Evolutionary conservation across 1,139 yeast genomes (phyloP).

Genomic region (Yamadazyma aaseri): DNA sequence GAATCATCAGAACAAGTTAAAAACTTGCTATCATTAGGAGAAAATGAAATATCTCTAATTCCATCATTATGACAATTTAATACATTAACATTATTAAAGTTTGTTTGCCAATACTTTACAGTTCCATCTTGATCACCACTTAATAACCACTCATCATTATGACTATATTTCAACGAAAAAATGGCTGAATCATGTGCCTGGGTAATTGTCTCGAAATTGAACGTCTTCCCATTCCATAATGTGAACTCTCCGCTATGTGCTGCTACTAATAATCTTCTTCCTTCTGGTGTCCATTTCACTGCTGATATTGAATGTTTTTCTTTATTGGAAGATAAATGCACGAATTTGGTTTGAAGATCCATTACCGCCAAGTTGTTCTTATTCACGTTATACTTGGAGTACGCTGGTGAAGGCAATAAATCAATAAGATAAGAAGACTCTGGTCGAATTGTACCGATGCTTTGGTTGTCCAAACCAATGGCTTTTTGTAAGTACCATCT

Average conservation of each 20-base stretch:
- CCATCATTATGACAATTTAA: slow-evolving; percentile 79
- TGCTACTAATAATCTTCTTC: slow-evolving; percentile 84
- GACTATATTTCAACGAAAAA: slow-evolving; percentile 75
- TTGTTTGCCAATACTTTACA: slow-evolving; percentile 96
- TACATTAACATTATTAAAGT: slow-evolving; percentile 91
- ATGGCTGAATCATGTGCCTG: slow-evolving; percentile 97
- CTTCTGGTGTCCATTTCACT: slow-evolving; percentile 96
- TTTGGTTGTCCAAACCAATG: slow-evolving; percentile 48
- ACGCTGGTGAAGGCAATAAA: slow-evolving; percentile 69
- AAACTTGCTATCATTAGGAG: slow-evolving; percentile 88
- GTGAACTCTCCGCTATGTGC: slow-evolving; percentile 95
- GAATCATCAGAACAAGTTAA: slow-evolving; percentile 93
- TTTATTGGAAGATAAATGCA: slow-evolving; percentile 87
- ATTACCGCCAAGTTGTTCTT: slow-evolving; percentile 46
- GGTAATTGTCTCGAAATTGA: slow-evolving; percentile 95
- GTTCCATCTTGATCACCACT: slow-evolving; percentile 93
- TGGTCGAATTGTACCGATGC: slow-evolving; percentile 66
- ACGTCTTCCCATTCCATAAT: slow-evolving; percentile 93
- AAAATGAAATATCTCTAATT: slow-evolving; percentile 81
- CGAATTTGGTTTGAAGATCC: slow-evolving; percentile 77
- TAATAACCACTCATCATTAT: slow-evolving; percentile 90
- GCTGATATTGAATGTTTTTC: slow-evolving; percentile 90
- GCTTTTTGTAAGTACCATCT: slow-evolving; percentile 64
- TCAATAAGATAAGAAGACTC: slow-evolving; percentile 75
- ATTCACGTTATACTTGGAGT: slow-evolving; percentile 32